A percentile compares a stretch with the other conserved stretches of the same genome.
These are phyloP conservation scores for Leonotis leonurus DNA, from an alignment of 257 asterid genomes.

Conservation along the genomic window DNA sequence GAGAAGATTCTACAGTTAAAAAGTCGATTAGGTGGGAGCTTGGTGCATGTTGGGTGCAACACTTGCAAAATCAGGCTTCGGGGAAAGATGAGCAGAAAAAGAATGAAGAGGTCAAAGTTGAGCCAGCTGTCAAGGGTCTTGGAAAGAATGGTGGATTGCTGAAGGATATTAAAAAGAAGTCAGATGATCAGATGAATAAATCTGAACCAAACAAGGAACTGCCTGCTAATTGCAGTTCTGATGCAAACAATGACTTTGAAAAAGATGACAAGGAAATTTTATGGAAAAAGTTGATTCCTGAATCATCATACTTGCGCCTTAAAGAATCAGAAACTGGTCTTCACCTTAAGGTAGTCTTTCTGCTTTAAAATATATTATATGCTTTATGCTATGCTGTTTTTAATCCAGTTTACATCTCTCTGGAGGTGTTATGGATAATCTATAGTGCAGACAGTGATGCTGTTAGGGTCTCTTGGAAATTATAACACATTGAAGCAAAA, in stretches of 20 bases:
- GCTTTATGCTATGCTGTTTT: constrained; percentile 8
- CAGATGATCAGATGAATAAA: constrained; percentile 42
- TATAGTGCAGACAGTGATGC: constrained; percentile 2
- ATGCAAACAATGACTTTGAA: constrained; percentile 33
- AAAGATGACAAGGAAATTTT: constrained; percentile 46
- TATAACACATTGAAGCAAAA: neutral
- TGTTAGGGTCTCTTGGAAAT: neutral
- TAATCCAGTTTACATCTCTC: constrained; percentile 4
- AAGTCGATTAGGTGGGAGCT: constrained; percentile 75
- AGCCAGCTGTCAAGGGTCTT: constrained; percentile 71
- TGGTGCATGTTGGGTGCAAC: constrained; percentile 86
- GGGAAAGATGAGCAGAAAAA: constrained; percentile 43
- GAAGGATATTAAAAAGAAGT: constrained; percentile 68
- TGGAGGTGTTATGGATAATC: constrained; percentile 3
- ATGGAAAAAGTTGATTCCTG: constrained; percentile 58
- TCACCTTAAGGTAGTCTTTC: constrained; percentile 56
- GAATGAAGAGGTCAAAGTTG: constrained; percentile 51
- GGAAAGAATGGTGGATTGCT: constrained; percentile 69
- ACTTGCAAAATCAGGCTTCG: constrained; percentile 58
- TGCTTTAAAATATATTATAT: constrained; percentile 7
- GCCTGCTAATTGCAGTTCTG: constrained; percentile 27
- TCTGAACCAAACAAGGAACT: constrained; percentile 37
- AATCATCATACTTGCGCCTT: constrained; percentile 62
- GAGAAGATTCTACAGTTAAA: constrained; percentile 35
- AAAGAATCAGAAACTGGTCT: constrained; percentile 76